These are phyloP conservation scores for Symbiodinium natans DNA, from an alignment of 73 alveolate genomes.

Conservation along the genomic window DNA sequence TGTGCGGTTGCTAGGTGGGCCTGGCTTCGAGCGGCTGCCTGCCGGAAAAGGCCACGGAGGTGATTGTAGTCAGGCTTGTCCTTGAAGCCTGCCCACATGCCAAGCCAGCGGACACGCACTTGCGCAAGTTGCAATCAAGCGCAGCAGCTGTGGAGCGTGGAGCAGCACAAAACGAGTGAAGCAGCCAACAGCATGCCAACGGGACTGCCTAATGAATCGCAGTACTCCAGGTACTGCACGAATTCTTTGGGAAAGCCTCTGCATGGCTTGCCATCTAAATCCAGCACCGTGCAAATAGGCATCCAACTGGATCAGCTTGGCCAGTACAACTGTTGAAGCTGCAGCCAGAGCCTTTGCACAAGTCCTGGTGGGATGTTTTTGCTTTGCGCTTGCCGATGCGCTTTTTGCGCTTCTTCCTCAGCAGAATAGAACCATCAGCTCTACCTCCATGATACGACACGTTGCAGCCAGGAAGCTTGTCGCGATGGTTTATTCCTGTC, in stretches of 20 bases:
- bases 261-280: background rate
- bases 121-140: too few relatives aligned
- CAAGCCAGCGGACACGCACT: too few relatives aligned
- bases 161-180: too few relatives aligned
- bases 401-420: constrained; percentile 73
- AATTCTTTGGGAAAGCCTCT: constrained; percentile 60
- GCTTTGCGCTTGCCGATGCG: constrained; percentile 64
- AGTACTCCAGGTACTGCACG: constrained; percentile 81
- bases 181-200: too few relatives aligned
- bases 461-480: background rate
- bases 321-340: too few relatives aligned
- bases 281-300: background rate
- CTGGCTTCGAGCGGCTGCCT: background rate
- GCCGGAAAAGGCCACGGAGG: constrained; percentile 64
- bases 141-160: too few relatives aligned
- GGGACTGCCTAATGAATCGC: constrained; percentile 13
- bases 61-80: constrained; percentile 69
- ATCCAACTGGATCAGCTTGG: too few relatives aligned
- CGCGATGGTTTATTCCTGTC: constrained; percentile 87
- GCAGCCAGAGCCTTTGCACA: constrained; percentile 6
- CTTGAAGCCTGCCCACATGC: background rate
- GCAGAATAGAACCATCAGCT: too few relatives aligned
- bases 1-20: too few relatives aligned
- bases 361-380: constrained; percentile 17
- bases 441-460: too few relatives aligned